phyloP scores from a whole-genome alignment of 176 grass and related monocot genomes.

The Triticum urartu region DNA sequence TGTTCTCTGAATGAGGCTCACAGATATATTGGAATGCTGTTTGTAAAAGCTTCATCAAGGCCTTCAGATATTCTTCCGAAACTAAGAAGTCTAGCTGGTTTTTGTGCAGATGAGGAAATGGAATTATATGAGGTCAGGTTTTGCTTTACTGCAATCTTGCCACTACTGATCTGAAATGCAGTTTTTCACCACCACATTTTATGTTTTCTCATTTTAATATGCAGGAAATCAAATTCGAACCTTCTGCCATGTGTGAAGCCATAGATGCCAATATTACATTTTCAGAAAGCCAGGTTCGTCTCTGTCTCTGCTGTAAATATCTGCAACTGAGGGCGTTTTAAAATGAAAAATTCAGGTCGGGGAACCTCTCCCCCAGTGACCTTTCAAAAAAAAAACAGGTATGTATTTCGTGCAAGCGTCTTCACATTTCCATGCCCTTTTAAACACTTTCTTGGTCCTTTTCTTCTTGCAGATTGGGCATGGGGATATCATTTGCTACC shows the following conservation, averaged over 20 bases:
- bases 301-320: too few species aligned
- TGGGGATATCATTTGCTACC: constrained; percentile 64
- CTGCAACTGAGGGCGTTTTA: too few species aligned
- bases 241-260: neutral
- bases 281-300: neutral
- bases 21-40: constrained; percentile 40
- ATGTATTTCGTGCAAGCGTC: neutral
- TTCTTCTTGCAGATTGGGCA: constrained; percentile 26
- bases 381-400: neutral
- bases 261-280: constrained; percentile 27
- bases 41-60: constrained; percentile 30
- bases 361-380: too few species aligned
- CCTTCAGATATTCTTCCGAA: constrained; percentile 32
- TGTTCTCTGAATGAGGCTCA: neutral
- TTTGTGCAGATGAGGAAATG: constrained; percentile 23
- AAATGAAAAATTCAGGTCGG: too few species aligned
- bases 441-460: neutral
- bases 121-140: constrained; percentile 37
- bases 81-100: constrained; percentile 49
- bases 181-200: neutral
- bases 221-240: constrained; percentile 49
- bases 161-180: neutral
- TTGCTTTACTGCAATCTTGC: neutral
- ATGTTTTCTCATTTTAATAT: neutral
- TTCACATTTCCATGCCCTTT: neutral